A percentile compares a stretch with the other conserved stretches of the same genome.
phyloP scores from a whole-genome alignment of 1,139 yeast genomes.

The Lodderomyces parapsilosis region DNA sequence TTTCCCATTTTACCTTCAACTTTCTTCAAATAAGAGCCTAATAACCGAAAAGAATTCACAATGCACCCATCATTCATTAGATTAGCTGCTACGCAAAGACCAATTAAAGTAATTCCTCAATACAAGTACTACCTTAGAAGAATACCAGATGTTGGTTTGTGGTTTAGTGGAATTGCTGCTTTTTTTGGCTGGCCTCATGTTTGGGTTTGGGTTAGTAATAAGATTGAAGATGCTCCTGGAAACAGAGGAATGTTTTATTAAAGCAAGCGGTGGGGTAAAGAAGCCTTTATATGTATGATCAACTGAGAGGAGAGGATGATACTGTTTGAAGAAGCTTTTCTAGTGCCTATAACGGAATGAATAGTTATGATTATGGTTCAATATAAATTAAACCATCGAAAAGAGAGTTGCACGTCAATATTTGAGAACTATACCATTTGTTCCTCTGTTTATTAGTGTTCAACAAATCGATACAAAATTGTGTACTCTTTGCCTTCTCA shows the following conservation, averaged over 20 bases:
- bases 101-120: constrained; percentile 15
- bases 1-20: neutral
- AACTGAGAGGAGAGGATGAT: too few relatives aligned
- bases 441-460: too few relatives aligned
- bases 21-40: neutral
- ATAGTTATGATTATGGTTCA: too few relatives aligned
- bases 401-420: too few relatives aligned
- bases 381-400: too few relatives aligned
- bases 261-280: neutral
- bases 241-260: constrained; percentile 14
- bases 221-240: constrained; percentile 26
- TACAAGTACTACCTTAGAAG: constrained; percentile 28
- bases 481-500: too few relatives aligned
- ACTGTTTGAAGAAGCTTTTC: too few relatives aligned
- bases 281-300: too few relatives aligned
- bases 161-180: constrained; percentile 32
- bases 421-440: too few relatives aligned
- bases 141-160: constrained; percentile 29
- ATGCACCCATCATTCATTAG: constrained; percentile 14
- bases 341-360: too few relatives aligned
- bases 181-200: constrained; percentile 43
- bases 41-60: neutral
- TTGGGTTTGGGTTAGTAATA: constrained; percentile 24
- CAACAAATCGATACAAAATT: too few relatives aligned
- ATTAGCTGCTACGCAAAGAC: constrained; percentile 8